Base-by-base conservation (phyloP, 1,284 basidiomycete species). In the Testicularia cyperi region DNA sequence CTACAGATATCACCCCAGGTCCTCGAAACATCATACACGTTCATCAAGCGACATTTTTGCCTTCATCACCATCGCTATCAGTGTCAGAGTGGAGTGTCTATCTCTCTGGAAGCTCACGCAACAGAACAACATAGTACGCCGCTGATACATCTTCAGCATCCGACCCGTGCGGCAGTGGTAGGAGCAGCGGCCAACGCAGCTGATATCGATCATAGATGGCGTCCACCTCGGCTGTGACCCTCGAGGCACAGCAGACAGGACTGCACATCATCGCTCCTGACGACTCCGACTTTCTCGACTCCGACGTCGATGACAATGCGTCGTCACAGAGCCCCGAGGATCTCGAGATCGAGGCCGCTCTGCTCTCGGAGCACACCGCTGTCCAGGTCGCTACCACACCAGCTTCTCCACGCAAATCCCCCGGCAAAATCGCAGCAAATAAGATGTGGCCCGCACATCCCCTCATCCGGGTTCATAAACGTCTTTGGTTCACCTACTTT, bases 401-500 rank as follows among this genome's bases (percentile, higher is more conserved):
- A 37, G 32, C 15, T 30, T 16, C 6, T 23, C 36, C 5, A 12
- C 15, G 28, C n/a, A 26, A 20, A 10, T 16, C 21, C 7, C 10
- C 24, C 27, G 34, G 20, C 4, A 26, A n/a, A 25, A 20, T 1
- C 20, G 25, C 9, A 20, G 10, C 44, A 25, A 15, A 22, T 23
- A 51, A 51, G 31, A 38, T 52, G 13, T 45, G 44, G 43, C 68
- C 65, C 10, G 47, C 44, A 13, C 66, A 66, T 39, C 55, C 49
- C 15, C 52, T 74, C 36, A 62, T 70, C 21, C 65, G 61, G 25
- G 60, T 74, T 25, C 67, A 70, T 35, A 46, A 44, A 18, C 55
- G 69, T 0, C 54, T 74, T 35, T 70, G 65, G 68, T 74, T 74
- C 51, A 66, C 63, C 22, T 67, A 46, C 18, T 72, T 74, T 28